Evolutionary conservation across 805 yeast species (phyloP), one percentile per base, ranked within the genome.

Genomic region (Metschnikowia sp.): DNA sequence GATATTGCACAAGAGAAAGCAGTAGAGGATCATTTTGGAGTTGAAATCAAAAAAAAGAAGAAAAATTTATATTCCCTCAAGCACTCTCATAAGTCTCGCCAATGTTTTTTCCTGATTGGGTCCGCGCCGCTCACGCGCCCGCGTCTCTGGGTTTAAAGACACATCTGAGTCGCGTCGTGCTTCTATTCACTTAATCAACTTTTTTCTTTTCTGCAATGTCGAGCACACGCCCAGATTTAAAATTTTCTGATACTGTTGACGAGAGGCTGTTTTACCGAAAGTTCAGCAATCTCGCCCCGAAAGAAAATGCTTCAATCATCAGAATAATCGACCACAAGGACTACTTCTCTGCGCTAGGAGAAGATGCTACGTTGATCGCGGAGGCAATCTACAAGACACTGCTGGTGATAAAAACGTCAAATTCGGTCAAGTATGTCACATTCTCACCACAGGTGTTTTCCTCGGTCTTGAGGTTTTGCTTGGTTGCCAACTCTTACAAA

Each of bases 281-380:
- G 59, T 82, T 74, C 55, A 59, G 74, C 12, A 65, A 69, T 9
- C 65, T 85, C 39, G 78, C 83, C 0, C 66, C 74, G 1, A 77
- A 78, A 47, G 75, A 77, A 8, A 62, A 68, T 2, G 40, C 58
- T 18, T 69, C 74, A 36, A 76, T 84, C 0, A 59, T 92, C 19
- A 76, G 97, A 38, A 70, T 89, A n/a, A 84, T 86, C 39, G 96
- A 90, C 61, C 76, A 72, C 61, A 84, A 84, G 39, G 96, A 88
- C 50, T 90, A 88, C 64, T 94, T 84, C 66, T 82, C 87, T 3
- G 83, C 81, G 1, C 74, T 89, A 18, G 79, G 76, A 39, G 80
- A 78, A 3, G 96, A 92, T 63, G 97, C 98, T 4, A 74, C 76
- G 38, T 75, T 82, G 47, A 86, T 89, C 29, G 97, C 97, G 3